Evolutionary conservation across 306 rosid species (phyloP).

Genomic region (Oemleria cerasiformis): DNA sequence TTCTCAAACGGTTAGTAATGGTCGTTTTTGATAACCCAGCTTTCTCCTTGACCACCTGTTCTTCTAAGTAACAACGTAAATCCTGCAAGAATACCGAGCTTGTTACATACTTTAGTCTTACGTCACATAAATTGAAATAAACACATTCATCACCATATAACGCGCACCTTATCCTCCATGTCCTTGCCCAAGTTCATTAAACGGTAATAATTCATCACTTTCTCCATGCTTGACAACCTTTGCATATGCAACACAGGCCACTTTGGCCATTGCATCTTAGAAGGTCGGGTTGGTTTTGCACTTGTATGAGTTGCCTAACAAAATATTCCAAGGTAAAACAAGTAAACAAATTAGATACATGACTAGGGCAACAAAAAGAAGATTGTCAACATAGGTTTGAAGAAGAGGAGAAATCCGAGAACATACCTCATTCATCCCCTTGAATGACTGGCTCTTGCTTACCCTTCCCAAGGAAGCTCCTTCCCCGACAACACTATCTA

Average conservation of each 20-base stretch:
- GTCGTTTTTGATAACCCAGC: not conserved
- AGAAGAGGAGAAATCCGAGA: not conserved
- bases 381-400: not conserved
- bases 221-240: not conserved
- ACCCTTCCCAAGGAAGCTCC: not conserved
- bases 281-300: not conserved
- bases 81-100: not conserved
- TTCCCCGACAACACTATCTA: not conserved
- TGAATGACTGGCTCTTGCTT: not conserved
- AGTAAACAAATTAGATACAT: not conserved
- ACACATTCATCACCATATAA: no score
- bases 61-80: not conserved
- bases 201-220: not conserved
- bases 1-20: not conserved
- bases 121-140: not conserved
- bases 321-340: not conserved
- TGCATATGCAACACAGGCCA: not conserved
- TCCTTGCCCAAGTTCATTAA: not conserved
- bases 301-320: not conserved
- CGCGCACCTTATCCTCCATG: not conserved
- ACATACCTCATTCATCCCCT: not conserved
- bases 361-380: no score
- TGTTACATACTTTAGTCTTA: not conserved
- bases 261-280: not conserved
- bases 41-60: not conserved